Percentiles rank a stretch among this genome's conserved stretches.
Conservation (phyloP, 257 asterid species). For the Perilla frutescens region DNA sequence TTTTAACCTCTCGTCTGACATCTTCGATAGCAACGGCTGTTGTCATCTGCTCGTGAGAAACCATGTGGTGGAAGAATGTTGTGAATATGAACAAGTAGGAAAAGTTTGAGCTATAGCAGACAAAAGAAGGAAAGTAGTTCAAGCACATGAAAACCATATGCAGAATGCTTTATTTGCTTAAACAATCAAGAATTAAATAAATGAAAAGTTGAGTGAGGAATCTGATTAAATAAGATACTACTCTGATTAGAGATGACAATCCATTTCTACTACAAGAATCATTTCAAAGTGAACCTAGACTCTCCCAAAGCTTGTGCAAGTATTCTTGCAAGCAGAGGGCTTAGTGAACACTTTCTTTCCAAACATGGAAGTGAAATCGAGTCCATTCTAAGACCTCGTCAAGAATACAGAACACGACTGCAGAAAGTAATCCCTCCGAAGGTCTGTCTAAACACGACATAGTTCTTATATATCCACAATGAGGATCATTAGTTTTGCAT, state of each 20-base stretch:
- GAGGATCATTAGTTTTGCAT: not conserved
- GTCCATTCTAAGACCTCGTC: not conserved
- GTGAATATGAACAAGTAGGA: not conserved
- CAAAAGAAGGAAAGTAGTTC: not conserved
- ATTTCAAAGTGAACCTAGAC: not conserved
- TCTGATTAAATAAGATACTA: not conserved
- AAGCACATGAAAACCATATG: constrained; percentile 16
- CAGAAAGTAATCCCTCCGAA: not conserved
- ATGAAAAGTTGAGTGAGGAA: not conserved
- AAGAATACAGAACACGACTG: not conserved
- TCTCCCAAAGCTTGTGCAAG: not conserved
- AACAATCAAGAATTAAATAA: constrained; percentile 8
- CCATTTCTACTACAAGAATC: not conserved
- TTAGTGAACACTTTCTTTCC: not conserved
- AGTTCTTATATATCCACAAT: not conserved
- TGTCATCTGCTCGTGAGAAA: constrained; percentile 54
- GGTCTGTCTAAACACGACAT: not conserved
- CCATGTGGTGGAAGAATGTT: not conserved
- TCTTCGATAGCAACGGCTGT: constrained; percentile 73
- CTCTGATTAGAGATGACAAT: not conserved
- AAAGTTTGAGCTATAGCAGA: constrained; percentile 3
- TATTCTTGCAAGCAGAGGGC: not conserved
- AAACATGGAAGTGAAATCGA: not conserved
- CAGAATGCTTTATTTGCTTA: not conserved
- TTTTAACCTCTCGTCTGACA: constrained; percentile 69